Conservation (phyloP, 1,139 yeast genomes). For the Debaryomyces singareniensis region DNA sequence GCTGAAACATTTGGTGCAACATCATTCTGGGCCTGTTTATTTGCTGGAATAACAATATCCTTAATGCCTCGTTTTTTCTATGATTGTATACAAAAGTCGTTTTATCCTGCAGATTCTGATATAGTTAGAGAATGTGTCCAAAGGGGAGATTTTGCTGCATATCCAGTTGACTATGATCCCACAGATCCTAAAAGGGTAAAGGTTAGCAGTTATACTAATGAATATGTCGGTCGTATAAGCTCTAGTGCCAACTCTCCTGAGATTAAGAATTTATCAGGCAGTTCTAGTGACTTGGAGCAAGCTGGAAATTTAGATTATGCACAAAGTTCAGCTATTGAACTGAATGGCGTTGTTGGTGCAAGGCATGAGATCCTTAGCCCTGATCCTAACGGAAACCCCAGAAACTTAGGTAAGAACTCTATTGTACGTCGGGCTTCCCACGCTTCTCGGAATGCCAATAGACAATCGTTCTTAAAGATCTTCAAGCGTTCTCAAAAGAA, state of each 20-base stretch:
- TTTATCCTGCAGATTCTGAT: constrained; percentile 75
- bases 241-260: constrained; percentile 4
- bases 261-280: constrained; percentile 3
- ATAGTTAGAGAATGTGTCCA: constrained; percentile 72
- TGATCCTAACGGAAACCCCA: constrained; percentile 2
- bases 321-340: constrained; percentile 1
- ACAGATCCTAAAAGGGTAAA: constrained; percentile 47
- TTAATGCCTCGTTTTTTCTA: constrained; percentile 70
- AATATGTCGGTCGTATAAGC: constrained; percentile 16
- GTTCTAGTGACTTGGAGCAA: constrained; percentile 11
- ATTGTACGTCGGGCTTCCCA: constrained; percentile 6
- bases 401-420: constrained; percentile 6
- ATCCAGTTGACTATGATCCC: constrained; percentile 58
- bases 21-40: constrained; percentile 76
- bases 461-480: constrained; percentile 20
- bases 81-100: constrained; percentile 57
- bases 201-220: constrained; percentile 24
- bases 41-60: constrained; percentile 67
- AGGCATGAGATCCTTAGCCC: background rate
- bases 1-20: constrained; percentile 66
- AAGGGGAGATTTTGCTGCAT: constrained; percentile 53
- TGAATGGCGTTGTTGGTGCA: constrained; percentile 4
- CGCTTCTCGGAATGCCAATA: constrained; percentile 5
- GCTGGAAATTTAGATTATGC: constrained; percentile 1
- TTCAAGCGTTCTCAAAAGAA: constrained; percentile 19